Evolutionary conservation across 257 asterid genomes (phyloP).

Genomic region (Solanum gandarillasii): DNA sequence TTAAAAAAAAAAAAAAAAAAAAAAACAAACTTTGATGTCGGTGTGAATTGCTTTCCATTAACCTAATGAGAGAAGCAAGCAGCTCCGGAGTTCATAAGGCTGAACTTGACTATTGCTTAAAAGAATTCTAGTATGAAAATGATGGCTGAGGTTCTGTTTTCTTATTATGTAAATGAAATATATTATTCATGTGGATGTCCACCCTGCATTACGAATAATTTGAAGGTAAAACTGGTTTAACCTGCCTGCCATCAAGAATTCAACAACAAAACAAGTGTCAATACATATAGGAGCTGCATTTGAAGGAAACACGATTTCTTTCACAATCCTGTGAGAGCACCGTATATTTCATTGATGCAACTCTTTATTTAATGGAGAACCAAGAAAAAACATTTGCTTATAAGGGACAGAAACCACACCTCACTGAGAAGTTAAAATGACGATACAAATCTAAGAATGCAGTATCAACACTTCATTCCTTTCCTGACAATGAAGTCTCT

Average conservation of each 20-base stretch:
- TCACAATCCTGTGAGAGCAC: not conserved
- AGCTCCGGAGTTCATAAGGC: no score
- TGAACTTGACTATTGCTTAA: not conserved
- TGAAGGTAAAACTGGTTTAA: not conserved
- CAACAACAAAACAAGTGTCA: not conserved
- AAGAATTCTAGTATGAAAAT: not conserved
- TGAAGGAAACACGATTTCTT: not conserved
- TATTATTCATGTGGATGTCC: not conserved
- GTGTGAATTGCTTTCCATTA: not conserved
- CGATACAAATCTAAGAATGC: not conserved
- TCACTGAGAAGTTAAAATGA: not conserved
- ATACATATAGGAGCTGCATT: not conserved
- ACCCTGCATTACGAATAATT: not conserved
- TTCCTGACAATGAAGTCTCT: conserved; percentile 52
- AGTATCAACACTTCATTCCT: conserved; percentile 29
- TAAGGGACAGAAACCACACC: not conserved
- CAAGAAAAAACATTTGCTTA: not conserved
- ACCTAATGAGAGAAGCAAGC: no score
- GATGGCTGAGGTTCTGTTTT: not conserved
- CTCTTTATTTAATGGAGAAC: not conserved
- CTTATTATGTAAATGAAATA: not conserved
- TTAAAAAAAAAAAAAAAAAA: no score
- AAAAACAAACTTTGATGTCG: not conserved
- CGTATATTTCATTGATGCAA: not conserved
- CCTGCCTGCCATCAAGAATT: not conserved